Conservation (phyloP, 2,329 filamentous ascomycete genomes). For the Aspergillus alliaceus region DNA sequence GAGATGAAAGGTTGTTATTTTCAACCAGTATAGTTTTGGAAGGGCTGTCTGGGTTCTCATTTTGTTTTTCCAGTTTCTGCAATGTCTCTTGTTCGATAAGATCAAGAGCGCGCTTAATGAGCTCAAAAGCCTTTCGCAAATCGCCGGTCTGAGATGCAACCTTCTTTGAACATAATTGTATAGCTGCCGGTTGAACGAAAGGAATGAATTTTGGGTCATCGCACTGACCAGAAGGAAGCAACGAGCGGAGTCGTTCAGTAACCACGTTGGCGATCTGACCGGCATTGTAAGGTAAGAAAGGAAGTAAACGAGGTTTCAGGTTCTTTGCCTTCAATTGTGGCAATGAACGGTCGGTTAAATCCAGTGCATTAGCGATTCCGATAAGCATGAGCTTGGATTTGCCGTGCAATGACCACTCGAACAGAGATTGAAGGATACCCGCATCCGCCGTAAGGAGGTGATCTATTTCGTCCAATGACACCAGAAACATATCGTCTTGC, state of each 20-base stretch:
- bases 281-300: slow-evolving; percentile 90
- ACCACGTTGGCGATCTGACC: slow-evolving; percentile 85
- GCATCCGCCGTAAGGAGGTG: slow-evolving; percentile 86
- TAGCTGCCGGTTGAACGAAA: slow-evolving; percentile 89
- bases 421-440: slow-evolving; percentile 87
- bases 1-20: slow-evolving; percentile 70
- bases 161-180: slow-evolving; percentile 92
- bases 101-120: slow-evolving; percentile 86
- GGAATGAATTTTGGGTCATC: slow-evolving; percentile 65
- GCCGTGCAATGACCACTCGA: slow-evolving; percentile 89
- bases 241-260: slow-evolving; percentile 73
- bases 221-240: slow-evolving; percentile 55
- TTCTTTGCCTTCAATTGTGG: slow-evolving; percentile 91
- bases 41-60: slow-evolving; percentile 58
- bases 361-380: slow-evolving; percentile 93
- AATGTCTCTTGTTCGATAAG: slow-evolving; percentile 82
- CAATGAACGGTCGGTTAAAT: slow-evolving; percentile 91
- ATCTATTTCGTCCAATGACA: slow-evolving; percentile 93
- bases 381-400: slow-evolving; percentile 79
- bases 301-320: slow-evolving; percentile 82
- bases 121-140: slow-evolving; percentile 90
- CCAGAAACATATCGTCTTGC: slow-evolving; percentile 64
- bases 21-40: slow-evolving; percentile 77
- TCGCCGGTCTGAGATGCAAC: slow-evolving; percentile 93
- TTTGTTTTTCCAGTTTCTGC: slow-evolving; percentile 65